These are phyloP conservation scores for Rhynchosporium secalis DNA, from an alignment of 2,329 filamentous ascomycete genomes.

Conservation along the genomic window DNA sequence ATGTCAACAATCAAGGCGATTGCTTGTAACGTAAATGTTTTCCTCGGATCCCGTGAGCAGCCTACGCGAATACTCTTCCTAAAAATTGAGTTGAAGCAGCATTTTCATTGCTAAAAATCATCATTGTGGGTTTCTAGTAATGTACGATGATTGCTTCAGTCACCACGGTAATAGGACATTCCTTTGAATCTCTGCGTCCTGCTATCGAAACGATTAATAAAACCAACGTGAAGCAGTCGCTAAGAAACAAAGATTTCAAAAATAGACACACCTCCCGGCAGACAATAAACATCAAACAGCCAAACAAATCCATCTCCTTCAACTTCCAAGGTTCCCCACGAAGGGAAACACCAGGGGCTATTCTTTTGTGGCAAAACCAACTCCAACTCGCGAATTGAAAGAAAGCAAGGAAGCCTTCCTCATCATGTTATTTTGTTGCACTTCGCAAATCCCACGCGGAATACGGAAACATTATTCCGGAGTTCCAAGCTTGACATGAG, in stretches of 20 bases:
- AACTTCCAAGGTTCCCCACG: background rate
- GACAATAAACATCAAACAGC: background rate
- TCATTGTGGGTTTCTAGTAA: too few species aligned
- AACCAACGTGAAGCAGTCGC: background rate
- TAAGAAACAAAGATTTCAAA: background rate
- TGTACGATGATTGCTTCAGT: too few species aligned
- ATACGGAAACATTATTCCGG: constrained; percentile 1
- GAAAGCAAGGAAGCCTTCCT: background rate
- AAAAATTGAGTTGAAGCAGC: background rate
- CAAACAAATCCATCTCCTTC: background rate
- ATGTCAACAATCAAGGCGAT: background rate
- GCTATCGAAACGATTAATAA: too few species aligned
- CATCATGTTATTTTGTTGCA: constrained; percentile 10
- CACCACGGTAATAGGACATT: too few species aligned
- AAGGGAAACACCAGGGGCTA: background rate
- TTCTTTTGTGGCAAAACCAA: background rate
- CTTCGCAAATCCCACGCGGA: constrained; percentile 13
- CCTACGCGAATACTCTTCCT: background rate
- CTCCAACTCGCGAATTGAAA: background rate
- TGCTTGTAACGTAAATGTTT: background rate
- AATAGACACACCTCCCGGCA: background rate
- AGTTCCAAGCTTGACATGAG: background rate
- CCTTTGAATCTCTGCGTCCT: too few species aligned
- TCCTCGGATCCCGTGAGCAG: background rate
- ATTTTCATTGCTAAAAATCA: background rate